Base-by-base conservation (phyloP, 768 basidiomycete species). In the Podaxis sp. region DNA sequence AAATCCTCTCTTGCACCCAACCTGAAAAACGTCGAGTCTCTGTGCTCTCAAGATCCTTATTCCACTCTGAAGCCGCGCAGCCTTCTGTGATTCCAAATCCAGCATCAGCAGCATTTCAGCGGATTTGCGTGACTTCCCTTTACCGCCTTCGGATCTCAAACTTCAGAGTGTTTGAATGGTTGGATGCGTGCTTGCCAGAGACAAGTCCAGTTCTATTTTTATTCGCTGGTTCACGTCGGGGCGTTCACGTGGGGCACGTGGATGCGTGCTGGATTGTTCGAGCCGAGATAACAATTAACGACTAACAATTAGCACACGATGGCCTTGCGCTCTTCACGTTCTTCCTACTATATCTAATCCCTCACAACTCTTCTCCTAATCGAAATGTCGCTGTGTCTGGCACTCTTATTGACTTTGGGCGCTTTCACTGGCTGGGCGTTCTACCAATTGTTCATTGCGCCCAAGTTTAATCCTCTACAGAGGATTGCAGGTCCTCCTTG, bases 401-500 rank as follows among this genome's bases (percentile, higher is more conserved):
- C 61, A 5, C 4, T 66, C 15, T 1, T 68, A 13, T 60, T 61
- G 7, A 57, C 56, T 55, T 49, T 63, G 19, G 55, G 33, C 11
- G 46, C 25, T 59, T 3, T 59, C 61, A 11, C 71, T 19, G 61
- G 64, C 25, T 77, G 73, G 64, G 24, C 70, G 2, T 51, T 73
- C 33, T 79, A 76, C 68, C 55, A 70, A 2, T 47, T 75, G 37
- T 49, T 78, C 50, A 65, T 81, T 60, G 65, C 68, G 1, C 75
- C 75, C 1, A 68, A 63, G 49, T 74, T 73, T 63, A 81, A 80
- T 64, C 82, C 87, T 17, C 75, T 92, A 12, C 76, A 74, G 40
- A 73, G 72, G 24, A 72, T 93, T 37, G 84, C 85, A 51, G 89
- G 91, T 27, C 90, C 90, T 22, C 84, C 84, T 0, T 71, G 77